Base-by-base conservation (phyloP, 371 early-diverging fungal species). In the Saksenaea oblongispora region DNA sequence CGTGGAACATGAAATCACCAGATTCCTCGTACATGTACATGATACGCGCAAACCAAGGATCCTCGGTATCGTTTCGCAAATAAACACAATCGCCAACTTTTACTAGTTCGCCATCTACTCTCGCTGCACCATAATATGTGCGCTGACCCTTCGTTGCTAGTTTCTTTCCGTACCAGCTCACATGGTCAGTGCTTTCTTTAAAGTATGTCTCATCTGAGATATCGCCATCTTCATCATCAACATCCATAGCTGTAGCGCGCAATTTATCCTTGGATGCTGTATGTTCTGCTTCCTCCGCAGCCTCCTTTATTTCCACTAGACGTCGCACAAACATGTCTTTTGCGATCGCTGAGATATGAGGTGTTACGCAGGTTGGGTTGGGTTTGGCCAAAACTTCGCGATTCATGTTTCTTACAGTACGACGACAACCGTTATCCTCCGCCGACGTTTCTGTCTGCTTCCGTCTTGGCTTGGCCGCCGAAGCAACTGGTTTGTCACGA, bases 311-410 rank as follows among this genome's bases (percentile, higher is more conserved):
- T 15, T 65, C 67, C 2, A 80, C 53, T 10, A 80, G 53, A 10
- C 73, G 65, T 42, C 75, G 71, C 0, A 71, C 70, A 51, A 80
- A 83, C 56, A 84, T 67, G 9, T 76, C 82, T 54, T 74, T 70
- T 34, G 84, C 80, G 27, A 84, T 70, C 0, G 71, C 67, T 4
- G 75, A 70, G 34, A 83, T 75, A 34, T 75, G 78, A 3, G 77
- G 71, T 0, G 85, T 85, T 1, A 84, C 76, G 24, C 83, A 80
- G 5, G 83, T 77, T 0, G 72, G 75, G 53, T 78, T 81, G 17
- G 62, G 61, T 37, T 69, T 35, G 24, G 56, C 18, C 39, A 54
- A 59, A 10, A 56, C 53, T 42, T 63, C 35, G 2, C 17, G 31
- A 35, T 62, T 59, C 26, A 59, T 51, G 26, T 67, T 34, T 34